These are phyloP conservation scores for Punica granatum DNA, from an alignment of 345 rosid genomes.

Conservation along the genomic window DNA sequence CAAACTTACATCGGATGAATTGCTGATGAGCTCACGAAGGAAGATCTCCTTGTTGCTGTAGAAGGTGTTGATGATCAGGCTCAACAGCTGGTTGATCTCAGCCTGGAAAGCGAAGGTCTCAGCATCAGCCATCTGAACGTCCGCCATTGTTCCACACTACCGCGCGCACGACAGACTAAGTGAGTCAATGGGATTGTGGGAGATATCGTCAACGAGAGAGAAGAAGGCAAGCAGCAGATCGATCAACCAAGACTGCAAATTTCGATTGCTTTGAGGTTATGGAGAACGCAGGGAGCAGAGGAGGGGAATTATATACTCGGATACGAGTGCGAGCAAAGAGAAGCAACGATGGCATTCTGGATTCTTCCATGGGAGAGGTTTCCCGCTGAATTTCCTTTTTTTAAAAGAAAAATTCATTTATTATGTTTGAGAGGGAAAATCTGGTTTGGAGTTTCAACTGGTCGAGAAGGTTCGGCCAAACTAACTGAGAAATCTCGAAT, in stretches of 20 bases:
- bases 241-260: too few species aligned
- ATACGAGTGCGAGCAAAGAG: neutral
- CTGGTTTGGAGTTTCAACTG: too few species aligned
- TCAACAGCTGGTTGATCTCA: conserved; percentile 78
- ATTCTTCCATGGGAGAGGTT: conserved; percentile 23
- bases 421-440: too few species aligned
- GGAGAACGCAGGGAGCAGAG: neutral
- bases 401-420: too few species aligned
- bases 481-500: conserved; percentile 5
- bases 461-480: conserved; percentile 10
- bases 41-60: conserved; percentile 92
- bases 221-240: too few species aligned
- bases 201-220: too few species aligned
- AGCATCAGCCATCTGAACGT: conserved; percentile 63
- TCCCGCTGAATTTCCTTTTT: neutral
- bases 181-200: too few species aligned
- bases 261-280: neutral
- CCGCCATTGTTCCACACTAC: conserved; percentile 36
- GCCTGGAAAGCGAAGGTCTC: conserved; percentile 96
- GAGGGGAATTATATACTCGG: conserved; percentile 20
- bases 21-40: conserved; percentile 66
- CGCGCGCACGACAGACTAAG: too few species aligned
- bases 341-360: conserved; percentile 24
- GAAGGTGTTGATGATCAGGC: conserved; percentile 86
- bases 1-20: conserved; percentile 52